Base-by-base conservation (phyloP, 306 rosid species). In the Begonia peltatifolia region DNA sequence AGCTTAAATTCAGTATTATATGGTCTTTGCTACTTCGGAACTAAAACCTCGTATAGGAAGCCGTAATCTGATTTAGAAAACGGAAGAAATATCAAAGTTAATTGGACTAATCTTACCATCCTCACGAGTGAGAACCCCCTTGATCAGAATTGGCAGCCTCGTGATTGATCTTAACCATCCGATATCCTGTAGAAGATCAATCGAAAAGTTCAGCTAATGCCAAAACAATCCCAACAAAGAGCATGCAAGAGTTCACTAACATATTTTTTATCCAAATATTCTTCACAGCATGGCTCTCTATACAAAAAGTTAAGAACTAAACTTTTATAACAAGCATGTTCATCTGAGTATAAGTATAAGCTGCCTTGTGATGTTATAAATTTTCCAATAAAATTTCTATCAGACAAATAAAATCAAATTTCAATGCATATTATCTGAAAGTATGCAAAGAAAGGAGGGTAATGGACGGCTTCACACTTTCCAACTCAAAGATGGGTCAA, bases 401-500 rank as follows among this genome's bases (percentile, higher is more conserved):
- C 38, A 30, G 38, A 30, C 38, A 30, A 30, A 30, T 30, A 20
- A 20, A 20, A 20, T 2, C 23, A 20, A 20, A 20, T 20, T 20
- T 20, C 2, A 20, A 20, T 20, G 23, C 23, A 11, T 46, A 10
- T 41, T 41, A 12, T 22, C 46, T 41, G 5, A 15, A 53, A 38
- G 41, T 38, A 41, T 38, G 25, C 41, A 11, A 6, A 11, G 17
- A 41, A 43, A 53, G 5, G 41, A n/a, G 14, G 54, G 52, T 44
- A 47, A 56, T 50, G 10, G 13, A 41, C 20, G 36, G 18, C 15
- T 42, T 13, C 46, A 6, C 72, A 82, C 89, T 78, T 79, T 53
- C 92, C 92, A 83, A 44, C 59, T 11, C 46, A 83, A 59, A 16
- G 92, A 79, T 68, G 78, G 67, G 53, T 79, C 92, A 0, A 46